phyloP scores from a whole-genome alignment of 2,329 filamentous ascomycete species.

The Fusarium lateritium region DNA sequence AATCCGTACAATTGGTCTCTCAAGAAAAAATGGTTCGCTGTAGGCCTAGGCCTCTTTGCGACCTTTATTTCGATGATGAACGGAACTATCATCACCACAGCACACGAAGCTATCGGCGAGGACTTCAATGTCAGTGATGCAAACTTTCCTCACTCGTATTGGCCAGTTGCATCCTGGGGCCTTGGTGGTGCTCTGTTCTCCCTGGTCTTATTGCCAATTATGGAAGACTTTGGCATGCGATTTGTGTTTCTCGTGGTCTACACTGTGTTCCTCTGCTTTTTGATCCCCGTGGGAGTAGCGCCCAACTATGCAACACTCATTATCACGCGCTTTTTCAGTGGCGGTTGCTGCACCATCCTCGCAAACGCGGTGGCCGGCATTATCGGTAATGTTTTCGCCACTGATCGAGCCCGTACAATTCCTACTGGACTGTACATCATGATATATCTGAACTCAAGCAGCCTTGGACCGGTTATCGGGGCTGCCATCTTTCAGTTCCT shows the following conservation, averaged over 20 bases:
- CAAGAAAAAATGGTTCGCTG: slow-evolving; percentile 32
- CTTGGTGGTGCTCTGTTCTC: slow-evolving; percentile 24
- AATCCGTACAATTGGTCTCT: slow-evolving; percentile 35
- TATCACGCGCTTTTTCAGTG: slow-evolving; percentile 28
- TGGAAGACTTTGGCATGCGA: slow-evolving; percentile 38
- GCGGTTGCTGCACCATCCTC: slow-evolving; percentile 23
- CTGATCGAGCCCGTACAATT: slow-evolving; percentile 20
- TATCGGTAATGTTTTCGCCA: slow-evolving; percentile 24
- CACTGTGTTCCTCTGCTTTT: slow-evolving; percentile 20
- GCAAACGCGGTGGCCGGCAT: slow-evolving; percentile 19
- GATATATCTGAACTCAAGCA: slow-evolving; percentile 27
- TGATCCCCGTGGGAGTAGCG: slow-evolving; percentile 21
- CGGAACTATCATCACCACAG: slow-evolving; percentile 37
- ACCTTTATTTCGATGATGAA: slow-evolving; percentile 37
- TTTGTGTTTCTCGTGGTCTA: slow-evolving; percentile 25
- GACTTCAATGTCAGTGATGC: slow-evolving; percentile 28
- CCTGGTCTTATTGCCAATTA: slow-evolving; percentile 21
- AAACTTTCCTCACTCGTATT: slow-evolving; percentile 31
- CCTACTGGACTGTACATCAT: slow-evolving; percentile 30
- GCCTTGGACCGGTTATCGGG: slow-evolving; percentile 28
- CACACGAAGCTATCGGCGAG: slow-evolving; percentile 17
- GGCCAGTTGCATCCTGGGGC: slow-evolving; percentile 35
- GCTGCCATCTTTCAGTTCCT: slow-evolving; percentile 28
- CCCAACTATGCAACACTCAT: slow-evolving; percentile 32
- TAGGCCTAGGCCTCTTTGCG: slow-evolving; percentile 24